phyloP scores from a whole-genome alignment of 805 yeast species.

The Wickerhamomyces xylosicus region DNA sequence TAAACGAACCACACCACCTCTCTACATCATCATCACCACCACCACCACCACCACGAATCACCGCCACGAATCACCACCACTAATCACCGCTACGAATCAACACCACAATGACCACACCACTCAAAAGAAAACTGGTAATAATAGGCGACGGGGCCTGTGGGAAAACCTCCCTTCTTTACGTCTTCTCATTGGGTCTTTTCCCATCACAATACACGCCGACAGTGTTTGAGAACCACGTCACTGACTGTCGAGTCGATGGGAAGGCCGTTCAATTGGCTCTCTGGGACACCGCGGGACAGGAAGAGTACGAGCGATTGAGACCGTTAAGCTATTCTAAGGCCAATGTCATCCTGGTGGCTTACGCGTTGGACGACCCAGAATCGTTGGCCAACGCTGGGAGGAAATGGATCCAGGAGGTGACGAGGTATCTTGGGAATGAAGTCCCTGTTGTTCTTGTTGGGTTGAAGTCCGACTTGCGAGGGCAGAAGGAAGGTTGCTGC shows the following conservation, averaged over 20 bases:
- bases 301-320: slow-evolving; percentile 83
- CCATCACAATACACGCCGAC: slow-evolving; percentile 92
- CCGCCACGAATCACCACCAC: no score
- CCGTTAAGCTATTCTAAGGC: slow-evolving; percentile 86
- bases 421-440: slow-evolving; percentile 61
- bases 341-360: slow-evolving; percentile 76
- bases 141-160: slow-evolving; percentile 97
- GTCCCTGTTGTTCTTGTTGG: slow-evolving; percentile 78
- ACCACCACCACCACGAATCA: not conserved
- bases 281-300: slow-evolving; percentile 98
- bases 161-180: slow-evolving; percentile 82
- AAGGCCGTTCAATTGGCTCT: slow-evolving; percentile 79
- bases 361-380: slow-evolving; percentile 77
- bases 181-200: slow-evolving; percentile 85
- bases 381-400: slow-evolving; percentile 71
- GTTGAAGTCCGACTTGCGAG: slow-evolving; percentile 69
- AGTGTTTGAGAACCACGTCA: slow-evolving; percentile 88
- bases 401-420: slow-evolving; percentile 85
- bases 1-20: no score
- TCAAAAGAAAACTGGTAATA: slow-evolving; percentile 69
- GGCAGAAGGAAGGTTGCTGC: slow-evolving; percentile 24
- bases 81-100: not conserved
- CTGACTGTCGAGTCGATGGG: slow-evolving; percentile 91
- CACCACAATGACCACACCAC: slow-evolving; percentile 3
- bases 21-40: no score